phyloP scores from a whole-genome alignment of 495 filamentous ascomycete species.

The Penicillium herquei region DNA sequence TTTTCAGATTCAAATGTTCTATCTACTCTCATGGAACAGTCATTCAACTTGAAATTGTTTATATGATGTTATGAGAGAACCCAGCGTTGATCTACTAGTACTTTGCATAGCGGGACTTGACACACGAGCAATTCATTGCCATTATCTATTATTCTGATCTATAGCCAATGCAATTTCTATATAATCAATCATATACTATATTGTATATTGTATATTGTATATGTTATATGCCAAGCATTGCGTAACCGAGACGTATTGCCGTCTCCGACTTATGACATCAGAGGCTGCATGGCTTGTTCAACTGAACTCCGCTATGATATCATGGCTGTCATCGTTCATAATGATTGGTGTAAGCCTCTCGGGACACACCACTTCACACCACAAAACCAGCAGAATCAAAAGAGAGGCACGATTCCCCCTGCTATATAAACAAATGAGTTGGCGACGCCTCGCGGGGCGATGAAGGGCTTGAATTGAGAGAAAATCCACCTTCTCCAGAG shows the following conservation, averaged over 20 bases:
- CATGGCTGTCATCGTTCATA: conserved; percentile 4
- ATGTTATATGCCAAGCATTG: neutral
- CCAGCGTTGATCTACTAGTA: too few species aligned
- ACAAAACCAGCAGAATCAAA: conserved; percentile 11
- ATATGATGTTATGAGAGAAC: too few species aligned
- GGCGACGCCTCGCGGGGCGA: conserved; percentile 1
- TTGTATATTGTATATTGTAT: too few species aligned
- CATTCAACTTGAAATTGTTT: too few species aligned
- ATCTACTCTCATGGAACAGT: too few species aligned
- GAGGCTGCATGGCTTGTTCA: conserved; percentile 16
- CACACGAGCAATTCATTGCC: too few species aligned
- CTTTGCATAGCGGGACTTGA: too few species aligned
- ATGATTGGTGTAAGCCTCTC: conserved; percentile 15
- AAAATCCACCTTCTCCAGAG: neutral
- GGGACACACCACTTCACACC: conserved; percentile 14
- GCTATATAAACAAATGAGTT: conserved; percentile 25
- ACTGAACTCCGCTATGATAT: conserved; percentile 20
- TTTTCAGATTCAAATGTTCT: too few species aligned
- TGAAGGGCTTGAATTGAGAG: neutral
- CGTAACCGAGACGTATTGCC: conserved; percentile 6
- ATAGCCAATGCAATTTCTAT: too few species aligned
- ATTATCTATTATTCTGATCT: too few species aligned
- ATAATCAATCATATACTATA: too few species aligned
- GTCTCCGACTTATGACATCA: conserved; percentile 24
- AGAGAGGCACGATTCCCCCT: conserved; percentile 12